Percentiles rank a stretch among this genome's conserved stretches.
Conservation (phyloP, 768 basidiomycete genomes). For the Melanogaster broomeanus region DNA sequence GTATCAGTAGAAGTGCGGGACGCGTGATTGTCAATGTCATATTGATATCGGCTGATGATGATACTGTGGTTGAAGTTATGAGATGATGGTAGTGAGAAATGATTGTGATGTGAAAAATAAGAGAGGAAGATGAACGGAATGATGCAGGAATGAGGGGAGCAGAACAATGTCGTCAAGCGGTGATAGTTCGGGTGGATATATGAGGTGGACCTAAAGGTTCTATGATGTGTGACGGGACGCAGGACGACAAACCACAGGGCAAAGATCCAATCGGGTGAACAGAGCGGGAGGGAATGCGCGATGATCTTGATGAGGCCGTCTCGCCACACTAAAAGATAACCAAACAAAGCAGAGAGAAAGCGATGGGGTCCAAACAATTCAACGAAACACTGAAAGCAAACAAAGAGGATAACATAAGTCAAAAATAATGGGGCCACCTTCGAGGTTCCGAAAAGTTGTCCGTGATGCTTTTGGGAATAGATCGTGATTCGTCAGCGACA, state of each 20-base stretch:
- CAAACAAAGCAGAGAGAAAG: conserved; percentile 18
- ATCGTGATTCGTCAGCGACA: background rate
- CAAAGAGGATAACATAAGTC: conserved; percentile 11
- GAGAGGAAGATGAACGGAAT: background rate
- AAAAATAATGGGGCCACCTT: conserved; percentile 4
- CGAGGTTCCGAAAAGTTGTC: conserved; percentile 13
- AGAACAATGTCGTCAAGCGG: background rate
- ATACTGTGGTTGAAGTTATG: background rate
- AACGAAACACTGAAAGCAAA: conserved; percentile 28
- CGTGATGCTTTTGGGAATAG: conserved; percentile 1
- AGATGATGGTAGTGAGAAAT: background rate
- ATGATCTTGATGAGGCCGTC: background rate
- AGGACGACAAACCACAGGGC: conserved; percentile 6
- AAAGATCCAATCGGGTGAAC: background rate
- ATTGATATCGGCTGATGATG: background rate
- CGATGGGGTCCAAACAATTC: conserved; percentile 8
- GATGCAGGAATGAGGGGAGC: background rate
- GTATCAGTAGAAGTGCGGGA: background rate
- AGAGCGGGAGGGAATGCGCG: background rate
- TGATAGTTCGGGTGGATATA: background rate
- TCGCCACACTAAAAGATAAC: conserved; percentile 3
- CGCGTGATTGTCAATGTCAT: background rate
- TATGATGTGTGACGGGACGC: background rate
- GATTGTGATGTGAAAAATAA: conserved; percentile 20
- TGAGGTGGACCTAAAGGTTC: background rate